phyloP scores from a whole-genome alignment of 2,329 filamentous ascomycete species.

The Hypoxylon sp. region DNA sequence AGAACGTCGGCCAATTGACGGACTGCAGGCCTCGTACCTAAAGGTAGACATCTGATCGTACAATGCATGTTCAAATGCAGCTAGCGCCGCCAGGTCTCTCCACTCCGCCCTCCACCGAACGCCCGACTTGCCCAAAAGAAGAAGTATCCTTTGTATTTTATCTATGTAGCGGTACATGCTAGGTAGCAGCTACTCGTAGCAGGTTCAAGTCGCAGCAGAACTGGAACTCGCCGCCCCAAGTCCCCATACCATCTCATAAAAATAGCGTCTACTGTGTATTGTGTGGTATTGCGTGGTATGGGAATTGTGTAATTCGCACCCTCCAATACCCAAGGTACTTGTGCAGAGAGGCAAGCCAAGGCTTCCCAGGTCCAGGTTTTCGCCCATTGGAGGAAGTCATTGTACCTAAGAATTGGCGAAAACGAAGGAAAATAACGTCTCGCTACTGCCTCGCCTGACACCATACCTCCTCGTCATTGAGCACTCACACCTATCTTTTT shows the following conservation, averaged over 20 bases:
- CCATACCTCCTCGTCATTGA: constrained; percentile 47
- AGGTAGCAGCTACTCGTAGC: not conserved
- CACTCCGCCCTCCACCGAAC: constrained; percentile 26
- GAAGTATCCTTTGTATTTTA: constrained; percentile 16
- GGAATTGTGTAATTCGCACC: constrained; percentile 29
- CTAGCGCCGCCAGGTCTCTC: constrained; percentile 32
- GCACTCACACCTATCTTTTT: constrained; percentile 32
- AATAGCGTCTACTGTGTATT: constrained; percentile 37
- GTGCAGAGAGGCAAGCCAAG: constrained; percentile 30
- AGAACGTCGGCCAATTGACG: constrained; percentile 36
- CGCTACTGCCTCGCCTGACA: constrained; percentile 42
- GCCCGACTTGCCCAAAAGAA: constrained; percentile 19
- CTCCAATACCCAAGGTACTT: constrained; percentile 30
- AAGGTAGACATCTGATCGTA: constrained; percentile 38
- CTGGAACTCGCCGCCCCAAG: constrained; percentile 31
- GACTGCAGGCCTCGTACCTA: constrained; percentile 27
- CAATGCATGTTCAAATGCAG: constrained; percentile 43
- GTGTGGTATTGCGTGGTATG: constrained; percentile 2
- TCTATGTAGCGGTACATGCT: constrained; percentile 7
- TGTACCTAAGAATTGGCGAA: constrained; percentile 45
- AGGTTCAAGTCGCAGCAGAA: constrained; percentile 27
- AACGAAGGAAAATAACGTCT: constrained; percentile 46
- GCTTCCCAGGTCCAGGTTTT: constrained; percentile 30
- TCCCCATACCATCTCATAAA: constrained; percentile 36
- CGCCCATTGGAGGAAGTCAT: constrained; percentile 33